Conservation (phyloP, 1,139 yeast species). For the Geotrichum australiense region DNA sequence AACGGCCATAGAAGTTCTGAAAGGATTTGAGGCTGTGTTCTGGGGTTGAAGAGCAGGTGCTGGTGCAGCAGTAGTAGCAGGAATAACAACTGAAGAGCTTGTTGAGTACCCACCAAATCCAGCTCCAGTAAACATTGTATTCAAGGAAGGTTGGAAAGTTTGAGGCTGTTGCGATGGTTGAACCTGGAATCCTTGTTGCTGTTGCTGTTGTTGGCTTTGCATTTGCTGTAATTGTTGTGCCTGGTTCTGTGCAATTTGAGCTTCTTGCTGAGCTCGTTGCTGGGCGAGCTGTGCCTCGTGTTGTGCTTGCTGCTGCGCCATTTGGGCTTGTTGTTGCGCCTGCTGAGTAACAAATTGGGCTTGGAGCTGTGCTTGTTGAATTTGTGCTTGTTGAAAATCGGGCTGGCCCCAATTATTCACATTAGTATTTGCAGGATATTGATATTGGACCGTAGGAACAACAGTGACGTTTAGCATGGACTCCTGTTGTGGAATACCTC, state of each 20-base stretch:
- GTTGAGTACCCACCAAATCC: slow-evolving; percentile 50
- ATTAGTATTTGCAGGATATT: slow-evolving; percentile 7
- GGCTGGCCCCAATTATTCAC: slow-evolving; percentile 19
- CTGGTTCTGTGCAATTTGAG: slow-evolving; percentile 15
- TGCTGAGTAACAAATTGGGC: slow-evolving; percentile 17
- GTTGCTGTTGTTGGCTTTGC: slow-evolving; percentile 16
- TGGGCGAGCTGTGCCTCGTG: slow-evolving; percentile 20
- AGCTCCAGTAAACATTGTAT: slow-evolving; percentile 42
- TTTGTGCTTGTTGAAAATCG: slow-evolving; percentile 20
- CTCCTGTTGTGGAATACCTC: slow-evolving; percentile 22
- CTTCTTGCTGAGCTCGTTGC: slow-evolving; percentile 21
- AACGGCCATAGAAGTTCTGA: slow-evolving; percentile 23
- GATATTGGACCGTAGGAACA: slow-evolving; percentile 21
- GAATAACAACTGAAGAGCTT: slow-evolving; percentile 22
- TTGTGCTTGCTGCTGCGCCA: slow-evolving; percentile 16
- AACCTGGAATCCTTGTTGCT: slow-evolving; percentile 22
- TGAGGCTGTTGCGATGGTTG: slow-evolving; percentile 20
- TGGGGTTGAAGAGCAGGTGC: slow-evolving; percentile 21
- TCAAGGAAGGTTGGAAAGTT: slow-evolving; percentile 20
- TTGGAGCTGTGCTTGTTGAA: slow-evolving; percentile 20
- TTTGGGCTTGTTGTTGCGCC: slow-evolving; percentile 15
- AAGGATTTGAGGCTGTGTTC: slow-evolving; percentile 30
- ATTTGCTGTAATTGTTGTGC: slow-evolving; percentile 19
- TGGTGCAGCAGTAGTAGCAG: slow-evolving; percentile 24
- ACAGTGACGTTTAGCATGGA: slow-evolving; percentile 20